Percentiles rank a stretch among this genome's conserved stretches.
phyloP scores from a whole-genome alignment of 495 filamentous ascomycete genomes.

The Penicillium psychrofluorescens region DNA sequence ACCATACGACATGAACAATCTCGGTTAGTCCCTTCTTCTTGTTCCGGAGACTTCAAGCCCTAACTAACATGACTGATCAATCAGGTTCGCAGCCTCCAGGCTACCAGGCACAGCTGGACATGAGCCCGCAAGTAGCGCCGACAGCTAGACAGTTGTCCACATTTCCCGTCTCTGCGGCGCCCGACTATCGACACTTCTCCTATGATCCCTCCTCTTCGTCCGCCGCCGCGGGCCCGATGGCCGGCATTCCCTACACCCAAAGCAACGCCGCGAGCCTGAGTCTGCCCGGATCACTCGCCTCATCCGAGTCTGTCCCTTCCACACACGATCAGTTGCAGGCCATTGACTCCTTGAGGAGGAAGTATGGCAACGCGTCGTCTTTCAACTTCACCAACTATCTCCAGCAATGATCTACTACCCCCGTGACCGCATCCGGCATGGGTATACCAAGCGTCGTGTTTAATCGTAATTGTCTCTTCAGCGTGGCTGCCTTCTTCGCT shows the following conservation, averaged over 20 bases:
- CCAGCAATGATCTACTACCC: constrained; percentile 2
- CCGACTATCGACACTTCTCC: constrained; percentile 29
- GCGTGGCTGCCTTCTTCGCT: constrained; percentile 2
- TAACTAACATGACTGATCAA: constrained; percentile 1
- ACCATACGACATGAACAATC: constrained; percentile 21
- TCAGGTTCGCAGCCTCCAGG: constrained; percentile 25
- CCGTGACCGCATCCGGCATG: no score
- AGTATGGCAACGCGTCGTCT: constrained; percentile 19
- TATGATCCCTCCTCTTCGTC: constrained; percentile 20
- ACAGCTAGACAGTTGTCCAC: constrained; percentile 25
- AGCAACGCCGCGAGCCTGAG: constrained; percentile 32
- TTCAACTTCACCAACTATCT: constrained; percentile 34
- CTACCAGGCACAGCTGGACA: constrained; percentile 26
- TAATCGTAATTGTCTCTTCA: neutral
- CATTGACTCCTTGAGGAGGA: constrained; percentile 22
- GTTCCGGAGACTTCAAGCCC: neutral
- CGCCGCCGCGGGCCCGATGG: constrained; percentile 12
- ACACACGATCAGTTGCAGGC: constrained; percentile 21
- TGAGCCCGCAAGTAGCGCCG: constrained; percentile 23
- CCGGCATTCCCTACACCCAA: constrained; percentile 25
- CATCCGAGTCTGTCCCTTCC: constrained; percentile 18
- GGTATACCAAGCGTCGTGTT: no score
- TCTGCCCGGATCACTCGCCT: constrained; percentile 25
- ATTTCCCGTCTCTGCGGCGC: constrained; percentile 24
- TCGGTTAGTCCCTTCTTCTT: constrained; percentile 8